phyloP scores from a whole-genome alignment of 2,329 filamentous ascomycete genomes.

The Fusarium sp. region DNA sequence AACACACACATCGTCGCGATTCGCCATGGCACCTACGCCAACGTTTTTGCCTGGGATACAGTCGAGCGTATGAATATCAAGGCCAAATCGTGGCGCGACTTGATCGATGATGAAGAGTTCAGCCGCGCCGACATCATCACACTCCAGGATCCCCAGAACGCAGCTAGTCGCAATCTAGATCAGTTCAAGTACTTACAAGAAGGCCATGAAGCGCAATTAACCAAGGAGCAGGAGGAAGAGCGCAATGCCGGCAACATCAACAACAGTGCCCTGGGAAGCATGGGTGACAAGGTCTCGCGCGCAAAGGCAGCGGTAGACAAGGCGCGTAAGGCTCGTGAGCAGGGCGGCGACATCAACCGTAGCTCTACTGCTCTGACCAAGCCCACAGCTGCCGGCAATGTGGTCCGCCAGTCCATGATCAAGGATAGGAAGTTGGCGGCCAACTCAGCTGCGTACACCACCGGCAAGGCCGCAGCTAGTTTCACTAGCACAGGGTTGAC shows the following conservation, averaged over 20 bases:
- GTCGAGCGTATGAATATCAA: conserved; percentile 97
- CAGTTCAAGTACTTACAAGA: conserved; percentile 92
- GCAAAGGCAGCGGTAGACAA: conserved; percentile 96
- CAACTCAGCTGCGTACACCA: conserved; percentile 93
- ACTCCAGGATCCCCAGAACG: conserved; percentile 94
- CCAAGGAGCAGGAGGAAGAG: conserved; percentile 79
- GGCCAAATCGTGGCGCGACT: conserved; percentile 93
- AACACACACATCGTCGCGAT: conserved; percentile 97
- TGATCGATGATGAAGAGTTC: conserved; percentile 90
- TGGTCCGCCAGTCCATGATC: conserved; percentile 57
- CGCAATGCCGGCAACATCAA: conserved; percentile 81
- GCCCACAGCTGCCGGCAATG: conserved; percentile 45
- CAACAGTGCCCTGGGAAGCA: conserved; percentile 81
- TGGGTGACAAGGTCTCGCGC: conserved; percentile 85
- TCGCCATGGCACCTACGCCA: conserved; percentile 84
- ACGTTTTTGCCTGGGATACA: conserved; percentile 97
- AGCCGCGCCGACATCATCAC: conserved; percentile 94
- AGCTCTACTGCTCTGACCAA: conserved; percentile 62
- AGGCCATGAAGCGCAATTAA: conserved; percentile 77
- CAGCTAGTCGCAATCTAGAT: conserved; percentile 85
- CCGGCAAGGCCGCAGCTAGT: conserved; percentile 89
- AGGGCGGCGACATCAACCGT: conserved; percentile 71
- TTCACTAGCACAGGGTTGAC: conserved; percentile 97
- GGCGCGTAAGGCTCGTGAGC: conserved; percentile 81
- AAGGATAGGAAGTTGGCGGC: conserved; percentile 76